Conservation (phyloP, 129 eudicot species). For the Flaveria ramosissima region DNA sequence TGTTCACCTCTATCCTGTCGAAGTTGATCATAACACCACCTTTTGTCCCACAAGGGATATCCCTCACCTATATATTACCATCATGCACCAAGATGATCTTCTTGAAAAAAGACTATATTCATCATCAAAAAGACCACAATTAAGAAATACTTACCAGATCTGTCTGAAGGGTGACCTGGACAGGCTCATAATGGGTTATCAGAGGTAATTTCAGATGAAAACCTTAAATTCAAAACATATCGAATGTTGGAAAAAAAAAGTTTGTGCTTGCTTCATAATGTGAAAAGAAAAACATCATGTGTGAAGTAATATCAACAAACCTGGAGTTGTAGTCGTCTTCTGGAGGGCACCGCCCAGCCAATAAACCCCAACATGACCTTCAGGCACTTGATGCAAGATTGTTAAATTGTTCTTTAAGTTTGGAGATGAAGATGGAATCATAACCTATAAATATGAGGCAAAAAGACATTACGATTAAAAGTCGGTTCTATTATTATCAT, state of each 20-base stretch:
- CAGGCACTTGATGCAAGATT: conserved; percentile 88
- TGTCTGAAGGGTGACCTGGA: conserved; percentile 95
- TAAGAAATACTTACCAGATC: conserved; percentile 58
- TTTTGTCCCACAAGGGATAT: conserved; percentile 97
- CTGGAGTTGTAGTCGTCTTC: conserved; percentile 71
- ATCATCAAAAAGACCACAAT: not conserved
- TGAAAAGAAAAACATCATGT: not conserved
- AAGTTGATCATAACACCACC: conserved; percentile 97
- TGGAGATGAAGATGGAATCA: conserved; percentile 58
- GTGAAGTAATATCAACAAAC: conserved; percentile 33
- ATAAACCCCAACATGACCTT: conserved; percentile 98
- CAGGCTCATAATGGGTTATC: conserved; percentile 83
- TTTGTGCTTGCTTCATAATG: conserved; percentile 10
- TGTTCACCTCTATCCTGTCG: conserved; percentile 76
- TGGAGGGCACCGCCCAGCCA: conserved; percentile 98
- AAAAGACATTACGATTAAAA: not conserved
- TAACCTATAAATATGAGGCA: conserved; percentile 43
- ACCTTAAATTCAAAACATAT: conserved; percentile 41
- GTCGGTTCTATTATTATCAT: not conserved
- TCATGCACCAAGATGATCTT: conserved; percentile 8
- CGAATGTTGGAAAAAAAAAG: not conserved
- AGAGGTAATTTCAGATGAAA: conserved; percentile 89
- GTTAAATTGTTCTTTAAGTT: conserved; percentile 56
- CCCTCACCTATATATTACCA: conserved; percentile 71
- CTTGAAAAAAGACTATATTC: not conserved